Evolutionary conservation across 2,329 filamentous ascomycete genomes (phyloP), one percentile per base, ranked within the genome.

Genomic region (Ophiostoma ips): DNA sequence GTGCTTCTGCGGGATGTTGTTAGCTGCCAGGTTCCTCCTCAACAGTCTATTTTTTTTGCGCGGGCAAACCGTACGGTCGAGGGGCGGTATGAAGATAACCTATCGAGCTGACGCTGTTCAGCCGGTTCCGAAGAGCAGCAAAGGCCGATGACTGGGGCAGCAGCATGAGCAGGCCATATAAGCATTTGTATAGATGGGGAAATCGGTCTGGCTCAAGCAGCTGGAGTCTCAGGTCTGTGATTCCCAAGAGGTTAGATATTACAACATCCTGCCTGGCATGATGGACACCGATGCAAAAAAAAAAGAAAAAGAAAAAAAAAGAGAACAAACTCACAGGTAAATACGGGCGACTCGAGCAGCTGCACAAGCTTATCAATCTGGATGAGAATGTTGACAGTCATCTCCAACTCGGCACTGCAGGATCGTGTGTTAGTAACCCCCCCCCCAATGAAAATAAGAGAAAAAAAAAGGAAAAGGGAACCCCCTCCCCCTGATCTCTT

Each of bases 361-460:
- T 98, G 92, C 12, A 98, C 92, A 15, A 98, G 75, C 65, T 98
- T 98, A 66, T 98, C 92, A 58, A 98, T 95, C 64, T 98, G 94
- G 40, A 98, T 98, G 50, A 98, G 77, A 67, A 95, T 94, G 59
- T 95, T 95, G 58, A 98, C 92, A 0, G 90, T 96, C 87, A 98
- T 96, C 64, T 98, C 92, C 46, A 98, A 73, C 60, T 98, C 92
- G 53, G 87, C 92, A 66, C 87, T 94, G 56, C 33, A 15, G n/a
- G n/a, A 18, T 36, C 12, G 19, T 19, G 8, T n/a, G 9, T 43
- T 31, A 30, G 30, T 24, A 21, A n/a, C n/a, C n/a, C n/a, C n/a
- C n/a, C n/a, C n/a, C n/a, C n/a, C n/a, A 21, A 12, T 21, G 18
- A 2, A 43, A 3, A 15, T n/a, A n/a, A n/a, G 24, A 19, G 6